Evolutionary conservation across 495 filamentous ascomycete genomes (phyloP).

Genomic region (Neurospora sp.): DNA sequence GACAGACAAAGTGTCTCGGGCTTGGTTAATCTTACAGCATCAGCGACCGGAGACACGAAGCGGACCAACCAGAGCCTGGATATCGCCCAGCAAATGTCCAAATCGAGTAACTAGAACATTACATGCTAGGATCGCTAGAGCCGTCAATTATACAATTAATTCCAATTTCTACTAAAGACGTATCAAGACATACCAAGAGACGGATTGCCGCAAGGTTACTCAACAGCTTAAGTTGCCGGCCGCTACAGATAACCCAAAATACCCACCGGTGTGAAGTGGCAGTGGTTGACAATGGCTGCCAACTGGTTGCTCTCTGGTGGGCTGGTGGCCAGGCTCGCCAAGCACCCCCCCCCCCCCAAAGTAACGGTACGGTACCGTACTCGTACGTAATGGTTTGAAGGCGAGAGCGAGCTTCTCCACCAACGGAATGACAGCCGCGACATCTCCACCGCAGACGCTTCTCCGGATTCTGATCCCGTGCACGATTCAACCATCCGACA

Average conservation of each 20-base stretch:
- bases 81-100: not conserved
- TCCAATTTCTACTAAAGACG: not conserved
- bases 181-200: not conserved
- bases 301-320: not conserved
- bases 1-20: not conserved
- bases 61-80: not conserved
- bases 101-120: not conserved
- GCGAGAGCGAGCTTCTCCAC: conserved; percentile 6
- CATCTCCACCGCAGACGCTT: not conserved
- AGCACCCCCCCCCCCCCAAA: not conserved
- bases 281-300: not conserved
- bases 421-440: conserved; percentile 4
- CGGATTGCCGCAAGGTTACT: not conserved
- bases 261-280: conserved; percentile 12
- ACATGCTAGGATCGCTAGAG: no score
- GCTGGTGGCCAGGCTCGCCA: not conserved
- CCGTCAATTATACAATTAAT: not conserved
- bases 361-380: not conserved
- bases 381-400: conserved; percentile 23
- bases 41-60: not conserved
- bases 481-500: not conserved
- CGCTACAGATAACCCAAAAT: not conserved
- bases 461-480: not conserved
- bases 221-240: not conserved
- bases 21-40: not conserved